Evolutionary conservation across 257 asterid species (phyloP), one percentile per base, ranked within the genome.

Genomic region (Nyctanthes arbortristis): DNA sequence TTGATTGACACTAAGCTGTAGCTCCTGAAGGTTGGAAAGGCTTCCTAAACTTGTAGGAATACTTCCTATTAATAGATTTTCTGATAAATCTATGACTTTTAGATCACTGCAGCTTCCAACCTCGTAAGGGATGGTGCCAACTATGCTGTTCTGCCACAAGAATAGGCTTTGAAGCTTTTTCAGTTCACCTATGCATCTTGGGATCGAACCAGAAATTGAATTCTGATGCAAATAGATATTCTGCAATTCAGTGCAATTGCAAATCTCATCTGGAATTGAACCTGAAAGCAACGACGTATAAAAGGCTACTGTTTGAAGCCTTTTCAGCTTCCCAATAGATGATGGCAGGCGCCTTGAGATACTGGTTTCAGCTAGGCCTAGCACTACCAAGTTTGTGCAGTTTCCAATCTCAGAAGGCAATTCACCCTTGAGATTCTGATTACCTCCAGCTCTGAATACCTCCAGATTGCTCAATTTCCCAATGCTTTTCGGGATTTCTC

Each of bases 351-450:
- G 73, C 28, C 99, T 96, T 0, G 97, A 86, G 61, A 93, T 81
- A 78, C 90, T 43, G 25, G 99, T 91, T 63, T 89, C 99, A 0
- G 99, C 97, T 4, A 93, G 80, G 75, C 99, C 99, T 5, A 93
- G 82, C 0, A 82, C 30, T 0, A 47, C 29, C 81, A 94, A 74
- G 27, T 77, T 91, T 7, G 80, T 76, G 85, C 99, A 94, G 85
- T 84, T 89, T 4, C 99, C 99, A 63, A 94, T 84, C 81, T 87
- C 97, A 2, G 1, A 25, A 27, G 99, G 99, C 73, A 94, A 61
- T 28, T 70, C 82, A 0, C 99, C 99, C 18, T 78, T 79, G 28
- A 94, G 89, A 77, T 94, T 87, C 56, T 82, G 95, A 59, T 94
- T 94, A 27, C 99, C 99, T 3, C 99, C 99, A 10, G 95, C 96